Percentiles rank a stretch among this genome's conserved stretches.
These are phyloP conservation scores for Sclerotinia minor DNA, from an alignment of 2,329 filamentous ascomycete genomes.

Conservation along the genomic window DNA sequence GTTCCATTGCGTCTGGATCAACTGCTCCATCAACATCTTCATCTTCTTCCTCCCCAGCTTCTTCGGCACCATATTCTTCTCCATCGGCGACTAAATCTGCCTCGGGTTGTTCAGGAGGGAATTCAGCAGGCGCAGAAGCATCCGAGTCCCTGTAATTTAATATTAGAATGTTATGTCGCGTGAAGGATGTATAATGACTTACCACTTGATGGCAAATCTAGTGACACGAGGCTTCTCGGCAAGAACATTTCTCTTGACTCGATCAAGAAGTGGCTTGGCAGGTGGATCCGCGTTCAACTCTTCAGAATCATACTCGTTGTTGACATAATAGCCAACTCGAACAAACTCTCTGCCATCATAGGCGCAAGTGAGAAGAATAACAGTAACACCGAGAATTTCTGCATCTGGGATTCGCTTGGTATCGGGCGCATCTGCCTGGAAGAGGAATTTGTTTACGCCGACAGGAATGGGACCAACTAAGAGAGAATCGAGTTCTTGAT, in stretches of 20 bases:
- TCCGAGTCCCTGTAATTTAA: conserved; percentile 78
- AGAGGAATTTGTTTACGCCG: conserved; percentile 97
- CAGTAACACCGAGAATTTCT: conserved; percentile 95
- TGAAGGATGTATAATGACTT: conserved; percentile 42
- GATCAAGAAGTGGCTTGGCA: conserved; percentile 87
- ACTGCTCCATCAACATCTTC: conserved; percentile 58
- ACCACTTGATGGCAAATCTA: conserved; percentile 98
- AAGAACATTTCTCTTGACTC: conserved; percentile 86
- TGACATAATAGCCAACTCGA: conserved; percentile 98
- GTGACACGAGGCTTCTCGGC: conserved; percentile 98
- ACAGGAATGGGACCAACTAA: conserved; percentile 97
- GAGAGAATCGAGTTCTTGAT: conserved; percentile 96
- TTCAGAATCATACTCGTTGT: conserved; percentile 96
- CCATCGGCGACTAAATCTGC: conserved; percentile 85
- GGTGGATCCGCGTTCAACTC: conserved; percentile 88
- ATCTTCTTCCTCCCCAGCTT: conserved; percentile 72
- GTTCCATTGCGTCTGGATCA: conserved; percentile 50
- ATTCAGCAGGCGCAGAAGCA: conserved; percentile 91
- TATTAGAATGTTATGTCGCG: conserved; percentile 33
- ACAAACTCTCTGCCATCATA: conserved; percentile 98
- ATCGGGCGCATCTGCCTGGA: conserved; percentile 91
- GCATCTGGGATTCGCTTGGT: conserved; percentile 87
- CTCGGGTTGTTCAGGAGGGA: conserved; percentile 95
- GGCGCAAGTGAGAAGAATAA: conserved; percentile 92
- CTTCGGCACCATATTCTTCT: conserved; percentile 86